Evolutionary conservation across 2,329 filamentous ascomycete genomes (phyloP), one percentile per base, ranked within the genome.

Genomic region (Aciculosporium take): DNA sequence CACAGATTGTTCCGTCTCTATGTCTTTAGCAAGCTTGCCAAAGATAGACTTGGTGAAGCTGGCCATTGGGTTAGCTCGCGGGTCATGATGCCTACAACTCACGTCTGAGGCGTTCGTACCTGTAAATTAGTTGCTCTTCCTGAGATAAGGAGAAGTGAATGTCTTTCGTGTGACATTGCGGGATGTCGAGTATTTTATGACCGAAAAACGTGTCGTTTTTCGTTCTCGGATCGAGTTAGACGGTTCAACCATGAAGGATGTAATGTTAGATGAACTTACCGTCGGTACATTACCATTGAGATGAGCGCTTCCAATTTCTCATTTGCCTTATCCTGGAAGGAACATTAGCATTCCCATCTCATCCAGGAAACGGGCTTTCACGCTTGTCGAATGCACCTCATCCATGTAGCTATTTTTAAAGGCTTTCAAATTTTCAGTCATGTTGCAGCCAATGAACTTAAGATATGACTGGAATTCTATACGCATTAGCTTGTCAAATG

Each of bases 381-480:
- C 20, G 17, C 13, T 37, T 25, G n/a, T 7, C 15, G 5, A 4
- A 17, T 50, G 43, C 41, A 53, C 56, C 1, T 41, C 5, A 0
- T 12, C 17, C 20, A 53, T 25, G 17, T 52, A 61, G 5, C 36
- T 44, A 0, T 43, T 1, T 1, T 15, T 12, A 1, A 32, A 40
- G 1, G 2, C 40, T 1, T 40, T 27, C 0, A 50, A 3, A 10
- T 31, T 6, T 5, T 42, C 39, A 5, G 17, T 44, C 2, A 49
- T 51, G 0, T 49, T 5, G 5, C 51, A 55, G 1, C 52, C 44
- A 0, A 63, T 50, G 2, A 62, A 60, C 13, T 49, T 53, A 8
- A 61, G 46, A 27, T 62, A 62, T 0, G 63, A 52, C 5, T 52
- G 63, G 2, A 63, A 45, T 38, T 65, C 63, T 65, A 46, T 15